Evolutionary conservation across 2,329 filamentous ascomycete species (phyloP).

Genomic region (Mycosphaerelloides madeirae): DNA sequence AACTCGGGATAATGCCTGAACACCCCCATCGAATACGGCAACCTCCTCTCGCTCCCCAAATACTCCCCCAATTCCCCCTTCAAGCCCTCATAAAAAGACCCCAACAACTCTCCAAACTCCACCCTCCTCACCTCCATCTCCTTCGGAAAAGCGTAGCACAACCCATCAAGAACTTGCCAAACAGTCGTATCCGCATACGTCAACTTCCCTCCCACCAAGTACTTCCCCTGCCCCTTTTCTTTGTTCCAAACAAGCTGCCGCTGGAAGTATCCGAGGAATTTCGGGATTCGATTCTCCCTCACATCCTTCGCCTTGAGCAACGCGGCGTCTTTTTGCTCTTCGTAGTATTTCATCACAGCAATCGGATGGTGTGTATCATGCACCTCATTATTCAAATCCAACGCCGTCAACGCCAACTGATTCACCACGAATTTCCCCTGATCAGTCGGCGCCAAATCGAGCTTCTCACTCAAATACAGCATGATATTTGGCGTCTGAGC

Average conservation of each 20-base stretch:
- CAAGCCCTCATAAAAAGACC: conserved; percentile 58
- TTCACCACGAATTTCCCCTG: conserved; percentile 53
- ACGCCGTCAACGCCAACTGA: conserved; percentile 60
- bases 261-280: conserved; percentile 68
- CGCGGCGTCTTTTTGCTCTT: conserved; percentile 68
- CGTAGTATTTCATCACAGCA: conserved; percentile 54
- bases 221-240: conserved; percentile 54
- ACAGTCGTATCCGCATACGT: conserved; percentile 70
- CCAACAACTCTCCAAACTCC: conserved; percentile 59
- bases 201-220: conserved; percentile 60
- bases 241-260: conserved; percentile 55
- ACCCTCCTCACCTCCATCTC: conserved; percentile 54
- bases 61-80: conserved; percentile 64
- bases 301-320: conserved; percentile 56
- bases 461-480: conserved; percentile 59
- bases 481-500: conserved; percentile 70
- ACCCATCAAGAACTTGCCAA: conserved; percentile 59
- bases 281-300: conserved; percentile 60
- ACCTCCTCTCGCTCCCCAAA: conserved; percentile 59
- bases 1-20: conserved; percentile 71
- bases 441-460: conserved; percentile 50
- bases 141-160: conserved; percentile 65
- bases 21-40: conserved; percentile 60
- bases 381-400: conserved; percentile 67
- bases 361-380: conserved; percentile 72